Evolutionary conservation across 345 rosid genomes (phyloP), one percentile per base, ranked within the genome.

Genomic region (Linum trigynum): DNA sequence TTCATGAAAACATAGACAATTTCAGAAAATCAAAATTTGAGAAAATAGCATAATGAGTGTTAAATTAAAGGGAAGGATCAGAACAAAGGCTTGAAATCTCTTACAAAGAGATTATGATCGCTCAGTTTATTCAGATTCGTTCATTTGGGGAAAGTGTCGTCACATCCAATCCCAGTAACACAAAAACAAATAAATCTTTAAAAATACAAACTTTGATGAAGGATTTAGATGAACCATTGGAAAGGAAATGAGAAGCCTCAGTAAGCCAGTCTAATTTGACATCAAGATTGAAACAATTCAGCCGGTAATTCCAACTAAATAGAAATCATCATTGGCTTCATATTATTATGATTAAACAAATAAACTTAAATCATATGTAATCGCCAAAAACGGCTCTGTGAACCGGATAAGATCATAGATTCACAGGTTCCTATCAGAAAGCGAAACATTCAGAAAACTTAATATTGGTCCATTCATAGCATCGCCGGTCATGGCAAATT

Each of bases 291-390:
- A 23, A 23, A 23, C 32, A 62, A 71, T 72, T 87, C 90, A 90
- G 95, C 42, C 90, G 95, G 95, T 90, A 90, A 90, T 90, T 86
- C 91, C 91, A 88, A 82, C 78, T 55, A 55, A 63, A 70, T 14
- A 71, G 12, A n/a, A 64, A 69, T 76, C 87, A 57, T 83, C 87
- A 83, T 59, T n/a, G 81, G 87, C 87, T 71, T 67, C 82, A 50
- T 32, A 3, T n/a, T 51, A 3, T n/a, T 51, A n/a, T 3, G 12
- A 2, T 39, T 35, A 61, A 35, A 23, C 5, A 4, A 36, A 6
- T 55, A 9, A 55, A 10, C 36, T 3, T 7, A 3, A 7, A 5
- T 5, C 17, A 40, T 61, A 63, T 82, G 82, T 82, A 66, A 82
- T 84, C 85, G 84, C 88, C 62, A n/a, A 70, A 84, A 81, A 37